A percentile compares a stretch with the other conserved stretches of the same genome.
These are phyloP conservation scores for Hemileccinum rubropunctum DNA, from an alignment of 768 basidiomycete genomes.

Conservation along the genomic window DNA sequence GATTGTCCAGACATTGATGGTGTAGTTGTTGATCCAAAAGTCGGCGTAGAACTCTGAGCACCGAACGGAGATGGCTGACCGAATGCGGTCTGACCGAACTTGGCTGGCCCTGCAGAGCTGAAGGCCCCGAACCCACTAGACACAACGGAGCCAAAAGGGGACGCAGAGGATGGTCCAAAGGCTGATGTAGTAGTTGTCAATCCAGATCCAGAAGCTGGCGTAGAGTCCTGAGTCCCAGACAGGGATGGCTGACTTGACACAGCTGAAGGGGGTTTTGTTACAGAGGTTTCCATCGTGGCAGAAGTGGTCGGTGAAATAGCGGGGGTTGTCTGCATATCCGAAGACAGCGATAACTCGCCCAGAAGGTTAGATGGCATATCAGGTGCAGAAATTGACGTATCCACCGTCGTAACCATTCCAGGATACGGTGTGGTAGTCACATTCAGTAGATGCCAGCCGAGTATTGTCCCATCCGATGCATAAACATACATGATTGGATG, in stretches of 20 bases:
- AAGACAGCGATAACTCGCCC: slow-evolving; percentile 22
- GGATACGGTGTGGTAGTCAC: slow-evolving; percentile 50
- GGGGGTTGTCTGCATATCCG: slow-evolving; percentile 31
- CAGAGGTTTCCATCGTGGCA: slow-evolving; percentile 16
- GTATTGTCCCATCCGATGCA: slow-evolving; percentile 73
- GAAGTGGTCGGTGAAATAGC: slow-evolving; percentile 18
- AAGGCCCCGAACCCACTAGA: no score
- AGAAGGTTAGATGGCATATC: slow-evolving; percentile 16
- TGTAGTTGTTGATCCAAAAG: no score
- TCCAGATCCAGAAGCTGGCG: no score
- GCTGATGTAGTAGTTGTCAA: no score
- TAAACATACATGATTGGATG: slow-evolving; percentile 72
- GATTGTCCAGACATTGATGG: no score
- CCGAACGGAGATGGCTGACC: no score
- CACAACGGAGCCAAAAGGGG: no score
- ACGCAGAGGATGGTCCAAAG: slow-evolving; percentile 9
- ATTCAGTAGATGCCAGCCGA: slow-evolving; percentile 70
- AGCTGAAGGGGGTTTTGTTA: slow-evolving; percentile 21
- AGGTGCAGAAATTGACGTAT: slow-evolving; percentile 7
- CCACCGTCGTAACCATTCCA: slow-evolving; percentile 43
- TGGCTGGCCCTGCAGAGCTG: no score
- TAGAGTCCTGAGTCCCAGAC: no score
- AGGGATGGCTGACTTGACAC: no score
- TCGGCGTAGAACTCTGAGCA: no score
- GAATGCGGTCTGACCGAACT: no score